Base-by-base conservation (phyloP, 371 early-diverging fungal species). In the Rhizopus stolonifer region DNA sequence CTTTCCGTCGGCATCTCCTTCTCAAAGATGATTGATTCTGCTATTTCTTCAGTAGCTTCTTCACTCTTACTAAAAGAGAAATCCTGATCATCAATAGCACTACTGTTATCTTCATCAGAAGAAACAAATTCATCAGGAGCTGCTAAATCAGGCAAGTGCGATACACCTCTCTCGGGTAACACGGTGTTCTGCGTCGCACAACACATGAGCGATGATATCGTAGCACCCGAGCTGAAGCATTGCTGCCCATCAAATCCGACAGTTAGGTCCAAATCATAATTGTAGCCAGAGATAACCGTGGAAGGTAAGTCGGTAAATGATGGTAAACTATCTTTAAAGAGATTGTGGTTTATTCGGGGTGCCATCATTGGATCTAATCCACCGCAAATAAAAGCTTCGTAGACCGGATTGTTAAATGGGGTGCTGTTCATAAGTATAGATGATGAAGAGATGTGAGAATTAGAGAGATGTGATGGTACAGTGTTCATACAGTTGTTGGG, bases 191-290 rank as follows among this genome's bases (percentile, higher is more conserved):
- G 42, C 21, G 43, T 42, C 23, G 17, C 9, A 43, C 43, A 42
- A 17, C 18, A 33, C 22, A 18, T 17, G 34, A 33, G 22, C 43
- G 56, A 32, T 21, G 44, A 13, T 10, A n/a, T 33, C 31, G 56
- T 48, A 14, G 24, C 24, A 55, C 56, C 49, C 56, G 56, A 55
- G 40, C 31, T 52, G 33, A 49, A 40, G 51, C 40, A 49, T 18
- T 40, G 39, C 14, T 47, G 46, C 40, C 29, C 40, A 19, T 29
- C 32, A 32, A 55, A 43, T n/a, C 42, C 42, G 22, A 21, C 22
- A 42, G 42, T 10, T 21, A 42, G 21, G 7, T 42, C 42, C 19
- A 42, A 42, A n/a, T n/a, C 36, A 15, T 36, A n/a, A 42, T 42
- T 42, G 42, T 42, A 42, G 9, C 42, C 42, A 42, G 22, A 42